Percentiles rank a stretch among this genome's conserved stretches.
phyloP scores from a whole-genome alignment of 371 early-diverging fungal genomes.

The Entomophthora muscae region DNA sequence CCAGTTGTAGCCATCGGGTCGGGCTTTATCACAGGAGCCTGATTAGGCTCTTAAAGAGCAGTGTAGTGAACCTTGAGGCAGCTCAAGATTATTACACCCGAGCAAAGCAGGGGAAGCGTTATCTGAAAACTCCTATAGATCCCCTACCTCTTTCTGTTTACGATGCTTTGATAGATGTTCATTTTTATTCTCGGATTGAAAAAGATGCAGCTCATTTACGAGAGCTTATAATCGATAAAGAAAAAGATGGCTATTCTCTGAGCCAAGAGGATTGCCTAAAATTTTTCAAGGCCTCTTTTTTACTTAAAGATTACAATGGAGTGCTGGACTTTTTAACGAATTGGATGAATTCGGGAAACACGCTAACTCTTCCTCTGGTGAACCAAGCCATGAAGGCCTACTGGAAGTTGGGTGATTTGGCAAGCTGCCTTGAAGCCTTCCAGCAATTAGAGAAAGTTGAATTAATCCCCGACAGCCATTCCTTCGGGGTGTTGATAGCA shows the following conservation, averaged over 20 bases:
- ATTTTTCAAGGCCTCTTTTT: background rate
- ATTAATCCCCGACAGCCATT: background rate
- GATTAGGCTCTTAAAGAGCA: too few species aligned
- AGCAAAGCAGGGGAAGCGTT: too few species aligned
- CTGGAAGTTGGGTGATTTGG: background rate
- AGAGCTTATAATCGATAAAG: background rate
- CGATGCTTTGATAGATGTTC: background rate
- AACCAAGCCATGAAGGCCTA: background rate
- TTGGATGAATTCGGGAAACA: background rate
- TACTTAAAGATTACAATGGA: background rate
- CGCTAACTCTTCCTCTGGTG: background rate
- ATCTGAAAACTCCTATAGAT: too few species aligned
- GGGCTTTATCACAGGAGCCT: too few species aligned
- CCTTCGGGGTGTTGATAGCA: background rate
- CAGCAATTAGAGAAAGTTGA: background rate
- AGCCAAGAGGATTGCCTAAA: background rate
- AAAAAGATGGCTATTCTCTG: background rate
- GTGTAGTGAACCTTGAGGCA: too few species aligned
- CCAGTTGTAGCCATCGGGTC: too few species aligned
- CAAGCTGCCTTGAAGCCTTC: background rate
- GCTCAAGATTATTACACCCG: too few species aligned
- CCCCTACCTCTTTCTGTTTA: background rate
- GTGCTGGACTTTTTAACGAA: background rate
- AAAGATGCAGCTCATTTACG: background rate
- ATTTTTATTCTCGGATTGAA: background rate